phyloP scores from a whole-genome alignment of 148 eudicot genomes.

The Chenopodium quinoa region DNA sequence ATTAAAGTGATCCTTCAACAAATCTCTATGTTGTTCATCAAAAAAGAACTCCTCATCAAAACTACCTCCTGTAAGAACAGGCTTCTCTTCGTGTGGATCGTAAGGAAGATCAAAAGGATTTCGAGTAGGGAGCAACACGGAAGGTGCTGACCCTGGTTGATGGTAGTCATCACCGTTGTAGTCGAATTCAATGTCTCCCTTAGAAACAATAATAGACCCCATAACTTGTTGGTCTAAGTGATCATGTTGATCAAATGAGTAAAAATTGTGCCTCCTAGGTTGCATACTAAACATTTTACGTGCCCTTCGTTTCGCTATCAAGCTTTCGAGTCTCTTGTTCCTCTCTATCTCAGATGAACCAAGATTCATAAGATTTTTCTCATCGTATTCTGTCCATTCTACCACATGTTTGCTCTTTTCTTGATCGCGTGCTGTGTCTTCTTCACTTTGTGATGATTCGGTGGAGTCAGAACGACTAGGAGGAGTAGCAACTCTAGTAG shows the following conservation, averaged over 20 bases:
- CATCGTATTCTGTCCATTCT: constrained; percentile 56
- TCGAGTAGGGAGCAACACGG: constrained; percentile 42
- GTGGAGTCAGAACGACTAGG: constrained; percentile 14
- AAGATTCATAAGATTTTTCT: constrained; percentile 49
- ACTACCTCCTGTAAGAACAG: constrained; percentile 63
- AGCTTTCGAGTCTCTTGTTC: constrained; percentile 62
- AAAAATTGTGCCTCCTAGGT: constrained; percentile 35
- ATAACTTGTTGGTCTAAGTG: constrained; percentile 19
- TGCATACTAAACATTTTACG: constrained; percentile 48
- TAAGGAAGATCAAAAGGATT: constrained; percentile 90
- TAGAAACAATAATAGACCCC: constrained; percentile 30
- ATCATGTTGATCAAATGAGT: constrained; percentile 21
- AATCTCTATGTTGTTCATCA: constrained; percentile 34
- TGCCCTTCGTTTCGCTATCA: constrained; percentile 62
- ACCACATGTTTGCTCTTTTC: constrained; percentile 42
- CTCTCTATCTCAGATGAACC: constrained; percentile 64
- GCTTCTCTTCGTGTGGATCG: constrained; percentile 78
- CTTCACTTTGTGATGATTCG: constrained; percentile 40
- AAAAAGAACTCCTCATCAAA: constrained; percentile 50
- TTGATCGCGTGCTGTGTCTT: constrained; percentile 37
- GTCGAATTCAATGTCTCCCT: neutral
- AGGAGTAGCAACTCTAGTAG: neutral
- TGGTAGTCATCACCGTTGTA: constrained; percentile 8
- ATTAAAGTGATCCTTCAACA: neutral
- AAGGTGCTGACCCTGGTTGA: constrained; percentile 75